A percentile compares a stretch with the other conserved stretches of the same genome.
phyloP scores from a whole-genome alignment of 108 stramenopile genomes.

The Cylindrotheca fusiformis region DNA sequence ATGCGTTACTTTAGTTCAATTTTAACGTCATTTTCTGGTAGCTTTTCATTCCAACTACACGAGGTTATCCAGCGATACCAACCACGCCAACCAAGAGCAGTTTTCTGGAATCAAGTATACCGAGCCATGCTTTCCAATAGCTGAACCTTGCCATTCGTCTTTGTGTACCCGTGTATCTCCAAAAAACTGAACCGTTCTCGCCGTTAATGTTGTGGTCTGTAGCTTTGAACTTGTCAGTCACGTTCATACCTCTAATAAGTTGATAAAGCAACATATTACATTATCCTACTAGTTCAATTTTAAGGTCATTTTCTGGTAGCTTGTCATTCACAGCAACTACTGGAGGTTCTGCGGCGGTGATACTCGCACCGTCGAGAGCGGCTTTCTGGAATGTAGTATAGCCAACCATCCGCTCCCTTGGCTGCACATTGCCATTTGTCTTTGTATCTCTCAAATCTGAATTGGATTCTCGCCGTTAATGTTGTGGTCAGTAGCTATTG shows the following conservation, averaged over 20 bases:
- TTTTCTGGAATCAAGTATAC: conserved; percentile 84
- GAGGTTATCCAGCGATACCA: conserved; percentile 47
- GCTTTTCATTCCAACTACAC: conserved; percentile 25
- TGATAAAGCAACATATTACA: conserved; percentile 11
- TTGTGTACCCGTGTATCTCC: conserved; percentile 55
- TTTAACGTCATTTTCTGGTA: conserved; percentile 39
- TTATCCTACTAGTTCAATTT: conserved; percentile 46
- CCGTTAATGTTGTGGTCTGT: conserved; percentile 31
- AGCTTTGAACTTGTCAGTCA: too few relatives aligned
- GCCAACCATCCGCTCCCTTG: conserved; percentile 62
- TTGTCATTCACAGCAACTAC: conserved; percentile 28
- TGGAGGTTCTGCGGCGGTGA: conserved; percentile 42
- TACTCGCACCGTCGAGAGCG: conserved; percentile 64
- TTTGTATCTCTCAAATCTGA: conserved; percentile 21
- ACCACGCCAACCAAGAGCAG: conserved; percentile 60
- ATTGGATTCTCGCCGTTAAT: conserved; percentile 24
- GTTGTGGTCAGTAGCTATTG: conserved; percentile 75
- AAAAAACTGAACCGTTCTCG: conserved; percentile 41
- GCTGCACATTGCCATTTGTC: conserved; percentile 84
- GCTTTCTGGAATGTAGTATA: conserved; percentile 82
- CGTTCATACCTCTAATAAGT: too few relatives aligned
- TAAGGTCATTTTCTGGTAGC: conserved; percentile 37
- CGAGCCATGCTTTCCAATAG: conserved; percentile 60
- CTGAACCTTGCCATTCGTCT: conserved; percentile 81
- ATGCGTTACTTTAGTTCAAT: conserved; percentile 49